These are phyloP conservation scores for Ricinus communis DNA, from an alignment of 345 rosid genomes.

Conservation along the genomic window DNA sequence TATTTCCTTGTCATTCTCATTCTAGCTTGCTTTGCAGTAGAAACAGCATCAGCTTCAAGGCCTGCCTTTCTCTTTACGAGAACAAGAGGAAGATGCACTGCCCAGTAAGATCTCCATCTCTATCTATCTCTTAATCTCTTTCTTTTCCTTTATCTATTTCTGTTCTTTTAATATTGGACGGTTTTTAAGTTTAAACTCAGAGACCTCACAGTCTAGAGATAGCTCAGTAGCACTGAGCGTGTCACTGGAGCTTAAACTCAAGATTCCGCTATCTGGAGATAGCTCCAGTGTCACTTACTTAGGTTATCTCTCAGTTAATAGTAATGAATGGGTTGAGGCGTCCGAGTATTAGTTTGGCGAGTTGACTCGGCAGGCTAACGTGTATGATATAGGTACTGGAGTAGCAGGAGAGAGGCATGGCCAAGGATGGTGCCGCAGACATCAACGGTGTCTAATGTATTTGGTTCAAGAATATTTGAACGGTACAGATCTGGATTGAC, in stretches of 20 bases:
- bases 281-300: too few relatives aligned
- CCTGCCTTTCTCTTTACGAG: conserved; percentile 65
- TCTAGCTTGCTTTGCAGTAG: conserved; percentile 1
- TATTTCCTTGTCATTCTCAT: neutral
- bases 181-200: too few relatives aligned
- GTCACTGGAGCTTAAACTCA: too few relatives aligned
- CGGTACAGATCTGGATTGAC: conserved; percentile 79
- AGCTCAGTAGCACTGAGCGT: too few relatives aligned
- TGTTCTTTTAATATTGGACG: too few relatives aligned
- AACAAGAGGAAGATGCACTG: conserved; percentile 80
- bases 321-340: neutral
- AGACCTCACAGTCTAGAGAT: too few relatives aligned
- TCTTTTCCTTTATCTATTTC: neutral
- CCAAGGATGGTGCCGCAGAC: conserved; percentile 84
- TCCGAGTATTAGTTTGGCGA: neutral
- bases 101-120: conserved; percentile 46
- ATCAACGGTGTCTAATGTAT: conserved; percentile 70
- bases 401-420: conserved; percentile 75
- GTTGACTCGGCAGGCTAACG: neutral
- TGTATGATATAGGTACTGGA: conserved; percentile 67
- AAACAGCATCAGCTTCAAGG: conserved; percentile 11
- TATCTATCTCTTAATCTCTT: neutral
- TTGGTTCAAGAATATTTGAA: conserved; percentile 62
- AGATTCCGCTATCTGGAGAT: too few relatives aligned
- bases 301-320: too few relatives aligned